Percentiles rank a stretch among this genome's conserved stretches.
Evolutionary conservation across 345 rosid species (phyloP).

Genomic region (Eutrema heterophyllum): DNA sequence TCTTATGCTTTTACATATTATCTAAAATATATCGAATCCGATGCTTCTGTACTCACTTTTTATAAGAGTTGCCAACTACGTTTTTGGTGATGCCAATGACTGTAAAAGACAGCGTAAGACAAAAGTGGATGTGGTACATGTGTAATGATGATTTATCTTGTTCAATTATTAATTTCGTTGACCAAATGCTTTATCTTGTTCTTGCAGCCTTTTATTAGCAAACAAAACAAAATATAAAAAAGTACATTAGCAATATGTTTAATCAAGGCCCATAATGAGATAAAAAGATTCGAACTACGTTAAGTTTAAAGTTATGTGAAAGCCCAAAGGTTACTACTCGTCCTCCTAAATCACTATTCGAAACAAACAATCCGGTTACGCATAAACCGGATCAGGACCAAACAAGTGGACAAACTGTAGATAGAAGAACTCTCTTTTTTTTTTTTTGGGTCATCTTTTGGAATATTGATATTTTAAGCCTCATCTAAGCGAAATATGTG

Average conservation of each 20-base stretch:
- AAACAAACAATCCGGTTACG: slow-evolving; percentile 8
- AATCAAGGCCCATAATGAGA: not conserved
- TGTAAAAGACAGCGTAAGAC: slow-evolving; percentile 14
- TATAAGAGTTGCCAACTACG: too few relatives aligned
- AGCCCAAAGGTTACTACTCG: not conserved
- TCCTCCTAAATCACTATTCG: not conserved
- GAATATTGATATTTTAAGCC: not conserved
- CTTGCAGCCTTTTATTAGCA: not conserved
- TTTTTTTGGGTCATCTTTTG: too few relatives aligned
- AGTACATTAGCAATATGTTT: not conserved
- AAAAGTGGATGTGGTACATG: slow-evolving; percentile 2
- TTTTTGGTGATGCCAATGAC: not conserved
- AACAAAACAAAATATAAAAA: not conserved
- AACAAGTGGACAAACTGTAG: not conserved
- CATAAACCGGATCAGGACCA: not conserved
- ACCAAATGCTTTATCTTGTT: slow-evolving; percentile 7
- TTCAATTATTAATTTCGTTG: slow-evolving; percentile 23
- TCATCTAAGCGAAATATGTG: slow-evolving; percentile 34
- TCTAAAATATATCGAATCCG: not conserved
- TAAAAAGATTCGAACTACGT: not conserved
- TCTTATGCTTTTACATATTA: not conserved
- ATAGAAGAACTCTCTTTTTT: not conserved
- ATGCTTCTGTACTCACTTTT: too few relatives aligned
- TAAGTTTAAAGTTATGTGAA: not conserved
- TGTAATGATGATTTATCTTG: not conserved